Conservation (phyloP, 1,284 basidiomycete genomes). For the Ceratobasidium sp. region DNA sequence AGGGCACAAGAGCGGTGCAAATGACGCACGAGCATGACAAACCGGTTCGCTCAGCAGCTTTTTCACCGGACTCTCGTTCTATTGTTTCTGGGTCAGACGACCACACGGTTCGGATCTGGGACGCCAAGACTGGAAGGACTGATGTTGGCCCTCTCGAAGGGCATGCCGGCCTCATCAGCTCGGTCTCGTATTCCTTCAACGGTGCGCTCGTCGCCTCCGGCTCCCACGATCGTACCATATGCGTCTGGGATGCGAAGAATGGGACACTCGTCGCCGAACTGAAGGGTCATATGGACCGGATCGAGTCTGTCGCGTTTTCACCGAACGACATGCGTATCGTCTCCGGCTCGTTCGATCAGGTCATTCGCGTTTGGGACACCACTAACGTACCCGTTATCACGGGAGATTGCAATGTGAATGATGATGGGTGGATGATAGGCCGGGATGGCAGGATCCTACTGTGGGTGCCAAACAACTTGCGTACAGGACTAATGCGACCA, state of each 20-base stretch:
- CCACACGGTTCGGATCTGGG: slow-evolving; percentile 35
- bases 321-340: slow-evolving; percentile 56
- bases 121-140: slow-evolving; percentile 16
- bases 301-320: slow-evolving; percentile 58
- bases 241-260: too few relatives aligned
- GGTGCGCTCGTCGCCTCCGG: slow-evolving; percentile 21
- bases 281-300: slow-evolving; percentile 10
- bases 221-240: slow-evolving; percentile 19
- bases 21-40: not conserved
- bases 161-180: slow-evolving; percentile 2
- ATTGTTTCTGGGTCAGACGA: slow-evolving; percentile 38
- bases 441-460: not conserved
- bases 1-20: not conserved
- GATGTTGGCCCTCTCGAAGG: not conserved
- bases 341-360: slow-evolving; percentile 33
- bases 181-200: slow-evolving; percentile 35
- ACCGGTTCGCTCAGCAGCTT: slow-evolving; percentile 23
- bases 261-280: not conserved
- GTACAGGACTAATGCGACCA: not conserved
- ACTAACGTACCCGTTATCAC: too few relatives aligned
- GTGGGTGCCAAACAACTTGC: slow-evolving; percentile 3
- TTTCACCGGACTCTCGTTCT: slow-evolving; percentile 29
- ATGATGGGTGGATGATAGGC: not conserved
- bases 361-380: slow-evolving; percentile 45
- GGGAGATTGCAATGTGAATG: not conserved